Base-by-base conservation (phyloP, 805 yeast species). In the Cyberlindnera maritima region DNA sequence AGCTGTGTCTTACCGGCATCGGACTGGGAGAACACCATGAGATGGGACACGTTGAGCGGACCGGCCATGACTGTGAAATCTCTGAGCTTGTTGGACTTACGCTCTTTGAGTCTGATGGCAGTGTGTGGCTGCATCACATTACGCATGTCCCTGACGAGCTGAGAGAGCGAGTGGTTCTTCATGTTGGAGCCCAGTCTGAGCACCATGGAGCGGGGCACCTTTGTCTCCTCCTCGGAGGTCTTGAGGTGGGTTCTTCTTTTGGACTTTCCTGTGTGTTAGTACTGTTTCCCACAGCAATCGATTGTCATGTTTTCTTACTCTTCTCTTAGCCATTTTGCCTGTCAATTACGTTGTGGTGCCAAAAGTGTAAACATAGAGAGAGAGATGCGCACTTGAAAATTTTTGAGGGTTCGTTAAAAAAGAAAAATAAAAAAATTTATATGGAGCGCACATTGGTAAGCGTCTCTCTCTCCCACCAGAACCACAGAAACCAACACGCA, bases 51-150 rank as follows among this genome's bases (percentile, higher is more conserved):
- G 23, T 96, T 96, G 37, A 94, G 72, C 13, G 98, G 98, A 6
- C 98, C 98, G 33, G 97, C 88, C 97, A 94, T 91, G n/a, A 89
- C 96, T n/a, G 91, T 79, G 58, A 86, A 94, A 68, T 92, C 99
- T 65, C 86, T 88, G 55, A 94, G 73, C 62, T 83, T 87, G 67
- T 94, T 94, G 34, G 88, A 74, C 63, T 88, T 88, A 42, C 98
- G 75, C 68, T 94, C 99, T 54, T 83, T 77, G 49, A 94, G 75
- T 55, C 81, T 86, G 59, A 89, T 81, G 12, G 98, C 97, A 3
- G 99, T 94, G 61, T 92, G 96, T 13, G 99, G 99, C 63, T 89
- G 94, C 97, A 94, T 90, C 54, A 90, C 80, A 50, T 79, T 78
- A 62, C 99, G 79, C 66, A 91, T 81, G 66, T 94, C 99, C 49